Base-by-base conservation (phyloP, 441 rosid genomes). In the Euphorbia celastroides region DNA sequence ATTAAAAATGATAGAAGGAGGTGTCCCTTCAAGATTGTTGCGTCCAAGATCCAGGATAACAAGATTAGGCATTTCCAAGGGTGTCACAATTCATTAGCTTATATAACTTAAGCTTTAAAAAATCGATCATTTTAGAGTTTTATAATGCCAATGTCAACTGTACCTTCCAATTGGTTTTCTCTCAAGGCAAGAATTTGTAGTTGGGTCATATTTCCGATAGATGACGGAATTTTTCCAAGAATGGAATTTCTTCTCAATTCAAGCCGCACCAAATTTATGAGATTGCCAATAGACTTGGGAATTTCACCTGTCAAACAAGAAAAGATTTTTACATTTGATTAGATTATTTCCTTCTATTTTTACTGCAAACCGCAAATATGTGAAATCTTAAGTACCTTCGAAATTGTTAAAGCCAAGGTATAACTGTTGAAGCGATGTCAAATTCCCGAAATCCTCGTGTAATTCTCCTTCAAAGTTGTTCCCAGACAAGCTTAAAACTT, bases 1-100 rank as follows among this genome's bases (percentile, higher is more conserved):
- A 16, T 73, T 73, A 36, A 55, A 73, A 60, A 69, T 52, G 31
- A 28, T 2, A 2, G 66, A 11, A 10, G 72, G 76, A 48, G 68
- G 12, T 0, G 12, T 10, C 1, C 76, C 76, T 5, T 2, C 16
- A 20, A 65, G 19, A 5, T 12, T 36, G 62, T 50, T 73, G 0
- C 0, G 0, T 22, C 44, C 3, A 5, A 65, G 17, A 1, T 0
- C 34, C 11, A 59, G 36, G 22, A 17, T 7, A 19, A 6, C 28
- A 0, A 71, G 62, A 3, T 60, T 60, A 2, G 62, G 67, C 16
- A 72, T 66, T 51, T 72, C 67, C 3, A 4, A 23, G 7, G 50
- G 17, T 44, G 70, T n/a, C 44, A 60, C 1, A 7, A 23, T 20
- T 60, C 11, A 20, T 20, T 19, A n/a, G 20, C 19, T n/a, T 50